Percentiles rank a stretch among this genome's conserved stretches.
phyloP scores from a whole-genome alignment of 108 stramenopile genomes.

The Aurantiochytrium sp. region DNA sequence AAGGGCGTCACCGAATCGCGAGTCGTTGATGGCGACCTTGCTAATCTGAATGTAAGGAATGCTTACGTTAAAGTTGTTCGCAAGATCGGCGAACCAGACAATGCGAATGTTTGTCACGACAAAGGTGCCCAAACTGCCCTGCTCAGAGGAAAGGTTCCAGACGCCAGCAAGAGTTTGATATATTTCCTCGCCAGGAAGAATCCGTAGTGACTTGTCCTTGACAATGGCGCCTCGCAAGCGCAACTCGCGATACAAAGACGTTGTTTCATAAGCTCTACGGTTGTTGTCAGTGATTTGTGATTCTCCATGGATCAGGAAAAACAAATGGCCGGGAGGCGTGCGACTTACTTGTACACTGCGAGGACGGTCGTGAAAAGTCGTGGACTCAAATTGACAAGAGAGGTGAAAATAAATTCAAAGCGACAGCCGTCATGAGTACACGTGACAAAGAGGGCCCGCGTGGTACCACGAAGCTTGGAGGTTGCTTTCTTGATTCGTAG shows the following conservation, averaged over 20 bases:
- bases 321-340: no score
- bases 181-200: constrained; percentile 49
- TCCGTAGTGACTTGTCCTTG: constrained; percentile 24
- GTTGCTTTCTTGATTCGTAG: constrained; percentile 41
- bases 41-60: constrained; percentile 59
- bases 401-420: constrained; percentile 62
- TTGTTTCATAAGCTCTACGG: constrained; percentile 53
- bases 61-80: constrained; percentile 60
- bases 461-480: constrained; percentile 42
- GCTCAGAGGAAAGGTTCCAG: constrained; percentile 57
- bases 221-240: constrained; percentile 52
- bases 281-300: no score
- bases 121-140: constrained; percentile 55
- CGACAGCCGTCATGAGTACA: constrained; percentile 27
- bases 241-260: constrained; percentile 54
- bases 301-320: no score
- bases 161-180: constrained; percentile 43
- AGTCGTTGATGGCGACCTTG: constrained; percentile 32
- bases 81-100: constrained; percentile 60
- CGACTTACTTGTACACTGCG: constrained; percentile 39
- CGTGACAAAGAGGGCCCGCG: constrained; percentile 54
- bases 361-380: constrained; percentile 58
- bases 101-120: constrained; percentile 58
- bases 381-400: constrained; percentile 49
- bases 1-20: constrained; percentile 52